Evolutionary conservation across 495 filamentous ascomycete species (phyloP).

Genomic region (Trichocladium antarcticum): DNA sequence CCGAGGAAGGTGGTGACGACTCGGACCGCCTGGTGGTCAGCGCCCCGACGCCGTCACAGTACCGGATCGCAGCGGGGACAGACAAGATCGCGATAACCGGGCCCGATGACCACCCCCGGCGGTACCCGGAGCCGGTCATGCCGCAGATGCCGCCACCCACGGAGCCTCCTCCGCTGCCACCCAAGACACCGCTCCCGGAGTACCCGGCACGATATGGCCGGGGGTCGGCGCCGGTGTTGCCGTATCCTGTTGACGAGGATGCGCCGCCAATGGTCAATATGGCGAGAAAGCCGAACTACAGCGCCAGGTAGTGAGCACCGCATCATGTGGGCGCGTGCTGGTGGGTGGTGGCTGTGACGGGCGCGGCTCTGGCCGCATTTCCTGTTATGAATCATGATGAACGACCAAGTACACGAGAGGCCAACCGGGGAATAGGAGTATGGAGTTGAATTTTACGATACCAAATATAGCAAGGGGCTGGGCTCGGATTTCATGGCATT

Average conservation of each 20-base stretch:
- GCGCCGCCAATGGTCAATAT: conserved; percentile 72
- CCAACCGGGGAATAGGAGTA: background rate
- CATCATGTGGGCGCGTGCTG: background rate
- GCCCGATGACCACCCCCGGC: conserved; percentile 47
- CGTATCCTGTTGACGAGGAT: conserved; percentile 75
- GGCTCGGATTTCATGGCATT: background rate
- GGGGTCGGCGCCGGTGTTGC: conserved; percentile 26
- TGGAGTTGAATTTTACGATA: conserved; percentile 4
- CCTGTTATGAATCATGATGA: background rate
- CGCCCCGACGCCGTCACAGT: conserved; percentile 45
- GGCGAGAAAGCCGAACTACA: conserved; percentile 74
- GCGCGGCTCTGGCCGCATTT: background rate
- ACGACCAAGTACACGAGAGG: background rate
- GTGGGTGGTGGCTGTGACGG: conserved; percentile 1
- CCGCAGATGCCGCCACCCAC: conserved; percentile 38
- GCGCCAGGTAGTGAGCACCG: conserved; percentile 33
- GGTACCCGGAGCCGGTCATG: conserved; percentile 34
- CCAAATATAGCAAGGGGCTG: background rate
- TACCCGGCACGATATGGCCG: conserved; percentile 1
- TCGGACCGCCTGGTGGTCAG: conserved; percentile 38
- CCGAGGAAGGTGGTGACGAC: conserved; percentile 18
- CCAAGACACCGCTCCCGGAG: conserved; percentile 68
- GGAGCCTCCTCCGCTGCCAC: conserved; percentile 67
- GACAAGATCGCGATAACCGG: conserved; percentile 54
- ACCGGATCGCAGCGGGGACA: conserved; percentile 33